Conservation (phyloP, 2,329 filamentous ascomycete species). For the Claviceps pazoutovae region DNA sequence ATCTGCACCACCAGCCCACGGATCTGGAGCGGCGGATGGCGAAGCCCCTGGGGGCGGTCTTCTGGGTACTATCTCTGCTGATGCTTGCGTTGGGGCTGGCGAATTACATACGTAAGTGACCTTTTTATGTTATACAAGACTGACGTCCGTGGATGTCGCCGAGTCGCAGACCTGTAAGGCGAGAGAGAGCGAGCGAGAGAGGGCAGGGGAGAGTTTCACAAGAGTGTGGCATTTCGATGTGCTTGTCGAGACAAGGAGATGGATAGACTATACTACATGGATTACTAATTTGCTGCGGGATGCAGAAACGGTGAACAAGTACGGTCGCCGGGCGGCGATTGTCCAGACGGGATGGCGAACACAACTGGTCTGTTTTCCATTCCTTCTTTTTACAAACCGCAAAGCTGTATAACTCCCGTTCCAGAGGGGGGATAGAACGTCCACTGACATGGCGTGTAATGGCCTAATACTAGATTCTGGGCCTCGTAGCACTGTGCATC, state of each 20-base stretch:
- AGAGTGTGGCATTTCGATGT: no score
- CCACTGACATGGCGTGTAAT: neutral
- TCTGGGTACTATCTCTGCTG: constrained; percentile 70
- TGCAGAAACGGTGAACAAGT: constrained; percentile 59
- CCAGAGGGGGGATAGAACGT: no score
- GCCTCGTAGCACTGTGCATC: constrained; percentile 46
- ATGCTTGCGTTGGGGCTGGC: constrained; percentile 65
- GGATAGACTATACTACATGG: no score
- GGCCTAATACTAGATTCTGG: constrained; percentile 37
- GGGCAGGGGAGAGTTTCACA: no score
- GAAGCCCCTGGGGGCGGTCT: constrained; percentile 70
- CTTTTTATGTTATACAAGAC: neutral
- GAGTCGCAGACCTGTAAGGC: no score
- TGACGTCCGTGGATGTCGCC: no score
- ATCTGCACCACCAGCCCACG: constrained; percentile 62
- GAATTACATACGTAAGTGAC: constrained; percentile 59
- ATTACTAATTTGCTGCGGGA: no score
- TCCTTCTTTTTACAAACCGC: neutral
- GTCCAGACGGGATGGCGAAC: constrained; percentile 94
- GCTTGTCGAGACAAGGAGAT: no score
- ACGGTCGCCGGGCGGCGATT: constrained; percentile 62
- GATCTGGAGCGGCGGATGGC: constrained; percentile 62
- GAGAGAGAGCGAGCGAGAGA: no score
- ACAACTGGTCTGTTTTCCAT: constrained; percentile 46
- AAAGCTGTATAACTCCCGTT: no score